These are phyloP conservation scores for Coemansia sp. DNA, from an alignment of 192 early-diverging fungal genomes.

Conservation along the genomic window DNA sequence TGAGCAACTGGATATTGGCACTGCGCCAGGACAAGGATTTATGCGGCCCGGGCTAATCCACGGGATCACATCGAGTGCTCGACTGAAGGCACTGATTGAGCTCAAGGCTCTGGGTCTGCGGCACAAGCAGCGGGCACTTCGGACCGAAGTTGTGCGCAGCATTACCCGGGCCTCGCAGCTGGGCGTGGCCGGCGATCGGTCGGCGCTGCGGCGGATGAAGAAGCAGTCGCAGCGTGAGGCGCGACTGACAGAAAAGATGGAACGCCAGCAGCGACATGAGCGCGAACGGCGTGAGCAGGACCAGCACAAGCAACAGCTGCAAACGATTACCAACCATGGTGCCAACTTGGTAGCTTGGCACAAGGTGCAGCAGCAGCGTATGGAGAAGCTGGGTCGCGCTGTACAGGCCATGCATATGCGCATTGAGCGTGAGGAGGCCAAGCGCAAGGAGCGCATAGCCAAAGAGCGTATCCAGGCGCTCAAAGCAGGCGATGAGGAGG, in stretches of 20 bases:
- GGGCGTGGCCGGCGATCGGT: constrained; percentile 75
- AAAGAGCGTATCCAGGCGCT: constrained; percentile 96
- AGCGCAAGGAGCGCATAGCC: constrained; percentile 76
- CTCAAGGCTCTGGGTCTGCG: constrained; percentile 80
- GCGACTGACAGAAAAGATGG: constrained; percentile 83
- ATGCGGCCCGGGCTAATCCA: constrained; percentile 30
- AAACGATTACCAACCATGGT: constrained; percentile 73
- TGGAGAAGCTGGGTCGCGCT: constrained; percentile 71
- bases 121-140: constrained; percentile 74
- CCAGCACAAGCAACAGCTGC: constrained; percentile 79
- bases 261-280: constrained; percentile 83
- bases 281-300: constrained; percentile 83
- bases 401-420: constrained; percentile 76
- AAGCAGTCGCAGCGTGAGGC: constrained; percentile 82
- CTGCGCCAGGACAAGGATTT: constrained; percentile 11
- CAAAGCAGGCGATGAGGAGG: constrained; percentile 96
- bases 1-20: constrained; percentile 39
- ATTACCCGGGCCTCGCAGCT: constrained; percentile 74
- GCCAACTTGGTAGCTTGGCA: constrained; percentile 70
- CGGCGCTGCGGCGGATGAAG: constrained; percentile 75
- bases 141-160: constrained; percentile 72
- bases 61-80: constrained; percentile 52
- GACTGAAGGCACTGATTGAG: constrained; percentile 82
- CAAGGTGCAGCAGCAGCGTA: constrained; percentile 64
- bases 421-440: constrained; percentile 92